Percentiles rank a stretch among this genome's conserved stretches.
Conservation (phyloP, 2,329 filamentous ascomycete species). For the Exophiala mesophila region DNA sequence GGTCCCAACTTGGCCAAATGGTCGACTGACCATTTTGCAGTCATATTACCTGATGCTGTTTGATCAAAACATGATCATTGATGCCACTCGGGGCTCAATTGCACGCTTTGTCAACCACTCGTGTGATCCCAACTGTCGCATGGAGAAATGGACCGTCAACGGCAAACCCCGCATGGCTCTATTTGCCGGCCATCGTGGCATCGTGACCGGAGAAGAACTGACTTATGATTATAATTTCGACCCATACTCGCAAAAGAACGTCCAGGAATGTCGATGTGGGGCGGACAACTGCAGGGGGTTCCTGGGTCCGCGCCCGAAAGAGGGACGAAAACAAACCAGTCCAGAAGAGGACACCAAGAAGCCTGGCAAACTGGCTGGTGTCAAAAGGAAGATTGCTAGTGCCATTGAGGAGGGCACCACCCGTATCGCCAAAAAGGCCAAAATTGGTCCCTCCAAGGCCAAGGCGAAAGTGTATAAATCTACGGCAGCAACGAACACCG, state of each 20-base stretch:
- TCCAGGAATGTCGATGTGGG: constrained; percentile 61
- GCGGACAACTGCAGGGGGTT: constrained; percentile 57
- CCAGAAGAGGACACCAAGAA: constrained; percentile 18
- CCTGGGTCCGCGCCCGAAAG: constrained; percentile 57
- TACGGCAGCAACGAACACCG: constrained; percentile 1
- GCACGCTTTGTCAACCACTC: constrained; percentile 98
- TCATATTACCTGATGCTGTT: constrained; percentile 99
- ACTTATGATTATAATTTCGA: constrained; percentile 87
- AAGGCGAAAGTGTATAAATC: constrained; percentile 13
- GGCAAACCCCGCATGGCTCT: constrained; percentile 94
- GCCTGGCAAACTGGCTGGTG: constrained; percentile 22
- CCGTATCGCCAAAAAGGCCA: constrained; percentile 21
- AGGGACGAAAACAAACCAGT: constrained; percentile 20
- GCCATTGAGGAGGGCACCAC: constrained; percentile 20
- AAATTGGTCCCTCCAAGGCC: constrained; percentile 4
- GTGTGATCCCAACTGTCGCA: constrained; percentile 90
- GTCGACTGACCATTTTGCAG: constrained; percentile 42
- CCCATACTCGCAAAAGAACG: constrained; percentile 57
- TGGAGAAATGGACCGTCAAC: constrained; percentile 96
- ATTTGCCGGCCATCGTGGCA: constrained; percentile 82
- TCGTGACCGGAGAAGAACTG: constrained; percentile 91
- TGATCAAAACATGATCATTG: constrained; percentile 97
- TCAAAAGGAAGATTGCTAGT: constrained; percentile 24
- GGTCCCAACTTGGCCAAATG: background rate
- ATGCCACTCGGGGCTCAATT: constrained; percentile 82